Evolutionary conservation across 306 rosid species (phyloP), one percentile per base, ranked within the genome.

Genomic region (Rosa chinensis): DNA sequence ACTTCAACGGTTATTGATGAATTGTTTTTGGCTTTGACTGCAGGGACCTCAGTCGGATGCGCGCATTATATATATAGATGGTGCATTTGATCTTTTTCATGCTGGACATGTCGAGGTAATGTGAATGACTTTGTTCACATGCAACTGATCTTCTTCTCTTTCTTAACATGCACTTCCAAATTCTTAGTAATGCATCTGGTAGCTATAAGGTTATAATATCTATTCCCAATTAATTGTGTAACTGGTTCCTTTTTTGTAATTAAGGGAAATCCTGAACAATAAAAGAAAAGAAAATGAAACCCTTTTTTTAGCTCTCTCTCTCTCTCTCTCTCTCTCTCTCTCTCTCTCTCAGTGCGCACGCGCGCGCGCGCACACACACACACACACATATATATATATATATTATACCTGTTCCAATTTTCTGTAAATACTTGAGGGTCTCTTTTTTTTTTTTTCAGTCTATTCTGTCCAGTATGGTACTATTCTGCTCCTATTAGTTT

Each of bases 41-140:
- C 88, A 88, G 91, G 91, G 88, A 16, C 89, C 91, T 49, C 79
- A 85, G 63, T 87, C 84, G 32, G 88, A 88, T 72, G 91, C 89
- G 10, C 86, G 86, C 76, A 77, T 88, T 77, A 62, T 88, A 79
- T 88, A 88, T 86, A 88, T 86, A 49, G 91, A 85, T 47, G 91
- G 91, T 75, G 91, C 91, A 43, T 88, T 88, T 88, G 91, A 88
- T 82, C 88, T 86, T 66, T 88, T 88, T 48, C 89, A 88, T 82
- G 91, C 91, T 75, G 91, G 91, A 71, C 91, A 86, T 47, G 91
- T 88, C 62, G 91, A 88, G 88, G 91, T 88, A 70, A 78, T 84
- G 10, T 10, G 52, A 1, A 82, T 76, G 23, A 77, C 12, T 71
- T 67, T 66, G 23, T 58, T 32, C 32, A 4, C 28, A 74, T 72